Evolutionary conservation across 208 protist species (phyloP), one percentile per base, ranked within the genome.

Genomic region (Crithidia mellificae): DNA sequence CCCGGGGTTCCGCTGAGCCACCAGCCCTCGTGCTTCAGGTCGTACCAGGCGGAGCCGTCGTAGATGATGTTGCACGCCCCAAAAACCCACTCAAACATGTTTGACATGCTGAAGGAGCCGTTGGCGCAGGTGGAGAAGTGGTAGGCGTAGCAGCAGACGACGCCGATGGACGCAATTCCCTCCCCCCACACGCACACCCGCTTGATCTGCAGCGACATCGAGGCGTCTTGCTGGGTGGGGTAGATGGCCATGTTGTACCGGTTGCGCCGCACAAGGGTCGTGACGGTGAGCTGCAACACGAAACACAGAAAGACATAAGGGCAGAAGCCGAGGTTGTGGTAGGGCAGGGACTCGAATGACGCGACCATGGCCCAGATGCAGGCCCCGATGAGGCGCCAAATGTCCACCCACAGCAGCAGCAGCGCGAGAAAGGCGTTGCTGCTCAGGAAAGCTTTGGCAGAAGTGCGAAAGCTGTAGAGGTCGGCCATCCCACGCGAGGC

Each of bases 11-110:
- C 55, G 61, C 81, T 86, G 14, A 91, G 77, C 75, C 78, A 88
- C 83, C 83, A 87, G 22, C 83, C 81, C 58, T 84, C 81, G 46
- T 78, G 70, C 81, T 83, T 79, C 47, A 90, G 30, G 44, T 91
- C 88, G 55, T 77, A 91, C 77, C 82, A 91, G 6, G 63, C 58
- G 17, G 78, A 83, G 49, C 57, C 80, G 62, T 93, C 88, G 57
- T 74, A 93, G 53, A 64, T 34, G 54, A 93, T 76, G 70, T 88
- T 93, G 72, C 77, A 87, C 22, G 49, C 36, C 17, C 59, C 83
- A 30, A 93, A 90, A 3, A 46, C 20, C 81, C 88, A 93, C 73
- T 93, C 88, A 44, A 74, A 85, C 68, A 93, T 86, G 27, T 75
- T 91, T 1, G 88, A 75, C 20, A 87, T 55, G 51, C 83, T 91